A percentile compares a stretch with the other conserved stretches of the same genome.
These are phyloP conservation scores for Cairneyella variabilis DNA, from an alignment of 495 filamentous ascomycete genomes.

Conservation along the genomic window DNA sequence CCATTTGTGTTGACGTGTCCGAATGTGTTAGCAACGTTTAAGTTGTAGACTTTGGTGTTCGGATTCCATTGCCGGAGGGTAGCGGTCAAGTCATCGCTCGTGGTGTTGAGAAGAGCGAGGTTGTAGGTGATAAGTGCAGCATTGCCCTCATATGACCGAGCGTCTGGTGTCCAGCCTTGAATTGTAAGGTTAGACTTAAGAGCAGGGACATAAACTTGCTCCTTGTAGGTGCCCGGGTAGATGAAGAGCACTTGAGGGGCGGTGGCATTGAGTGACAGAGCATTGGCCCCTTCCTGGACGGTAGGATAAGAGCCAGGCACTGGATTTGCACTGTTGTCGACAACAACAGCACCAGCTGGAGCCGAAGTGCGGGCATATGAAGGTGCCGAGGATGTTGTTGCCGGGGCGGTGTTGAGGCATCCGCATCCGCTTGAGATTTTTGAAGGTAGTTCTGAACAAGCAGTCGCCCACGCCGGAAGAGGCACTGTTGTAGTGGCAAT, in stretches of 20 bases:
- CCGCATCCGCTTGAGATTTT: slow-evolving; percentile 1
- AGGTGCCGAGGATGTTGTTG: background rate
- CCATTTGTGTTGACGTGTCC: slow-evolving; percentile 17
- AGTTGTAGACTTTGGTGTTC: slow-evolving; percentile 21
- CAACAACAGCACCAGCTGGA: slow-evolving; percentile 15
- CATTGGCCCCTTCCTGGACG: slow-evolving; percentile 15
- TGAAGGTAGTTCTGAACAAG: background rate
- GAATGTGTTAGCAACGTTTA: slow-evolving; percentile 20
- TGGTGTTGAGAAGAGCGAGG: slow-evolving; percentile 10
- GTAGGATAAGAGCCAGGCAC: slow-evolving; percentile 1
- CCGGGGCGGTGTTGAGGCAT: slow-evolving; percentile 1
- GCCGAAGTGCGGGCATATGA: background rate
- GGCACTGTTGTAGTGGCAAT: background rate
- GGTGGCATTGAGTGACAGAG: slow-evolving; percentile 10
- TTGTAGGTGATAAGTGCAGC: slow-evolving; percentile 53
- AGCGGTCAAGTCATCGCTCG: slow-evolving; percentile 17
- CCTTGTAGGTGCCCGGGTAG: slow-evolving; percentile 50
- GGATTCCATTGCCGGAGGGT: slow-evolving; percentile 20
- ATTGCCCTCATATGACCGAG: slow-evolving; percentile 46
- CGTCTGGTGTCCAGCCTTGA: slow-evolving; percentile 15
- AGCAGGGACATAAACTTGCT: slow-evolving; percentile 52
- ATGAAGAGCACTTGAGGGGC: slow-evolving; percentile 59
- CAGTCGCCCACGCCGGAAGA: background rate
- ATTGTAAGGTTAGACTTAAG: slow-evolving; percentile 18
- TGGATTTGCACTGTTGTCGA: background rate